Evolutionary conservation across 306 rosid genomes (phyloP), one percentile per base, ranked within the genome.

Genomic region (Fagus sylvatica): DNA sequence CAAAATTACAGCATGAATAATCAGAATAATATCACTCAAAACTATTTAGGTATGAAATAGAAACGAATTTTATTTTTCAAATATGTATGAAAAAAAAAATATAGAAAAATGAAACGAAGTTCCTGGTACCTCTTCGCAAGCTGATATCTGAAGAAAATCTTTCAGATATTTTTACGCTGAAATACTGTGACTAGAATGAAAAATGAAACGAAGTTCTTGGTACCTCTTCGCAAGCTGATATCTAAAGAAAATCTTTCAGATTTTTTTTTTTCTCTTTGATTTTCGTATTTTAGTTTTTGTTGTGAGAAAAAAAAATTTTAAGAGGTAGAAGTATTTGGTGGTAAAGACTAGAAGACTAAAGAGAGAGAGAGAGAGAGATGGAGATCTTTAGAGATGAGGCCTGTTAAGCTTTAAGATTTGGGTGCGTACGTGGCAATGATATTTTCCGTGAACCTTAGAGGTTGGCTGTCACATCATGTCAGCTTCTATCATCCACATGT

Each of bases 381-480:
- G 72, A 87, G 94, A 93, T 93, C 96, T 91, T 89, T 89, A 84
- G 65, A 85, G 88, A 82, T 61, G 83, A 73, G 64, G 51, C 40
- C 74, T 69, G 78, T 71, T 78, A 81, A 74, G 90, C 72, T 28
- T 28, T 41, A 67, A 76, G 81, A 65, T 65, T 65, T 80, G 78
- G 48, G 41, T 76, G 85, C 73, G 42, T 86, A 89, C 98, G 98
- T 93, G 98, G 90, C 94, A 53, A 78, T 84, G 94, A 93, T 93
- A 93, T 89, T 93, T 93, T 91, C 89, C 93, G 69, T 91, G 83
- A 85, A 69, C 79, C 88, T 74, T 42, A 53, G 2, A 78, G 77
- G 69, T 69, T 73, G 11, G 6, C 28, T 70, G 83, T 65, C 83
- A 75, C 82, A 80, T 84, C 86, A 87, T 78, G 76, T 43, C 80